These are phyloP conservation scores for Phyllostachys edulis DNA, from an alignment of 176 grass and related monocot genomes.

Conservation along the genomic window DNA sequence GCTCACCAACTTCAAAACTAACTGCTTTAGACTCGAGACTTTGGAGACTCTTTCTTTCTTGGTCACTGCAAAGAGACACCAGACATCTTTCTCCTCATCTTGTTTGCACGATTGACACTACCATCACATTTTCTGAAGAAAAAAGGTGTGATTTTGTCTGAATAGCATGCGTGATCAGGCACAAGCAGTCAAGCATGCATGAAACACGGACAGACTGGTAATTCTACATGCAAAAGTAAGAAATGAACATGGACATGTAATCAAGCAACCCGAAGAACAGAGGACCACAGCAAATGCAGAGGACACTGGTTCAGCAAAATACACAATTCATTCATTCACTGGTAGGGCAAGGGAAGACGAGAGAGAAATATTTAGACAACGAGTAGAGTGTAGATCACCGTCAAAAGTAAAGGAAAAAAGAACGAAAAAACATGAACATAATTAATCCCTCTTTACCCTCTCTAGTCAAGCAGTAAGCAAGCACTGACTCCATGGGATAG, in stretches of 20 bases:
- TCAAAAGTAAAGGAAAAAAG: background rate
- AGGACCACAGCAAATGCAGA: background rate
- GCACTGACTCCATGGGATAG: background rate
- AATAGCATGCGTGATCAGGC: slow-evolving; percentile 7
- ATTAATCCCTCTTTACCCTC: slow-evolving; percentile 1
- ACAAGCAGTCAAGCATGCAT: background rate
- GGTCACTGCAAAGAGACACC: slow-evolving; percentile 1
- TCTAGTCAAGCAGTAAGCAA: slow-evolving; percentile 24
- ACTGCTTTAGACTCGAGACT: background rate
- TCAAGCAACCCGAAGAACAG: background rate
- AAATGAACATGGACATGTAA: background rate
- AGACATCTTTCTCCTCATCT: background rate
- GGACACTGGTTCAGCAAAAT: background rate
- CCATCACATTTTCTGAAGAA: background rate
- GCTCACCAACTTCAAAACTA: slow-evolving; percentile 16
- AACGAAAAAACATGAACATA: slow-evolving; percentile 12
- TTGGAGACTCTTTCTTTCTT: background rate
- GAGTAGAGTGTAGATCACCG: slow-evolving; percentile 4
- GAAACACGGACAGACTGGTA: background rate
- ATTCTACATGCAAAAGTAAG: background rate
- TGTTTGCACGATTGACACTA: slow-evolving; percentile 12
- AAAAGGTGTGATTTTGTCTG: background rate
- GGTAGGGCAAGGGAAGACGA: background rate
- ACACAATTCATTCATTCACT: slow-evolving; percentile 22
- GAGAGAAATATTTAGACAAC: slow-evolving; percentile 7